phyloP scores from a whole-genome alignment of 345 rosid genomes.

The Syzygium grande region DNA sequence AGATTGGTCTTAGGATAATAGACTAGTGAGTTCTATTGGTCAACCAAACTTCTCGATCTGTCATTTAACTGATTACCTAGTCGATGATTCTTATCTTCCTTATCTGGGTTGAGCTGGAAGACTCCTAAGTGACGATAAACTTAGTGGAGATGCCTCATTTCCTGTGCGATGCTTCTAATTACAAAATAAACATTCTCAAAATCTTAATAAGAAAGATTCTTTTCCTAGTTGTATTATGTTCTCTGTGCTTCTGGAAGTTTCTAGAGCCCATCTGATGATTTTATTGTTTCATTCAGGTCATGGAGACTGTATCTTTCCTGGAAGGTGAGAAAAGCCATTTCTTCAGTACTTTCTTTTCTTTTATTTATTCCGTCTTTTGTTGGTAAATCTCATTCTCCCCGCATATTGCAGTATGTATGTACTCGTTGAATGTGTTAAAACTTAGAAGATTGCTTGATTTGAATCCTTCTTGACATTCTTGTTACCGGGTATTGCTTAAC shows the following conservation, averaged over 20 bases:
- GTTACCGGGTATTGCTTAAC: neutral
- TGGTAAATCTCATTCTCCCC: neutral
- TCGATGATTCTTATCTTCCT: neutral
- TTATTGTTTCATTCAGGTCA: conserved; percentile 38
- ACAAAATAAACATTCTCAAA: neutral
- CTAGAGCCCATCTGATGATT: neutral
- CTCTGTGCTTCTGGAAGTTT: neutral
- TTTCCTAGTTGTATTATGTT: neutral
- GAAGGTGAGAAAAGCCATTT: conserved; percentile 44
- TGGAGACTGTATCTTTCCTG: conserved; percentile 77
- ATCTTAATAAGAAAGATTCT: conserved; percentile 4
- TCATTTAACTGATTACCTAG: neutral
- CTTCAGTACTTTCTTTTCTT: neutral
- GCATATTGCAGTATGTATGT: neutral
- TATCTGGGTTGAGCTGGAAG: neutral
- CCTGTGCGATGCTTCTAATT: neutral
- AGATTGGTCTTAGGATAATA: neutral
- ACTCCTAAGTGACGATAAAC: neutral
- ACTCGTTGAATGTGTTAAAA: neutral
- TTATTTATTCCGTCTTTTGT: neutral
- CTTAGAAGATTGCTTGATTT: neutral
- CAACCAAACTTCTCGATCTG: neutral
- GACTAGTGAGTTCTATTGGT: neutral
- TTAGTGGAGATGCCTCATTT: neutral
- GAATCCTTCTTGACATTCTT: neutral